Percentiles rank a stretch among this genome's conserved stretches.
Conservation (phyloP, 2,329 filamentous ascomycete genomes). For the Colletotrichum costaricense region DNA sequence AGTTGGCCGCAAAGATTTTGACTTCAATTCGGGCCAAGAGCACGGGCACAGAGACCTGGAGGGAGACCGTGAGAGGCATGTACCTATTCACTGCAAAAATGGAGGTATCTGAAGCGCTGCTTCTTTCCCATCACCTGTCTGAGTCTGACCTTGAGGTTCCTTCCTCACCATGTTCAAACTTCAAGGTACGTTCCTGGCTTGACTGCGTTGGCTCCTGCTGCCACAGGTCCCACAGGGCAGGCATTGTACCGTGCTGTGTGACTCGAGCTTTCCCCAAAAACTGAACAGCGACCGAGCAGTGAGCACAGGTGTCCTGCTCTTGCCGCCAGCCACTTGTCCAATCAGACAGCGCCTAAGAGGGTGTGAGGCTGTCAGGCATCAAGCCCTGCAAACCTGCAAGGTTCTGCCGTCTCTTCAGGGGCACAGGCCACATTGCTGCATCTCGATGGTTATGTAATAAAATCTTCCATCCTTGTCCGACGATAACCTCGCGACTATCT, state of each 20-base stretch:
- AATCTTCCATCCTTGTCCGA: too few species aligned
- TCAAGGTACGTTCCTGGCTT: background rate
- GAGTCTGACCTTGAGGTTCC: background rate
- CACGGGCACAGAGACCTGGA: too few species aligned
- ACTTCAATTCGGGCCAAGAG: background rate
- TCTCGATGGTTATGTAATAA: conserved; percentile 14
- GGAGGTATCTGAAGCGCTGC: background rate
- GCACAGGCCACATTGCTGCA: conserved; percentile 26
- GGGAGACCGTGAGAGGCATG: background rate
- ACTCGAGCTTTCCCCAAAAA: background rate
- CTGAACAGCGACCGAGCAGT: background rate
- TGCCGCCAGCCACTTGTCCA: conserved; percentile 27
- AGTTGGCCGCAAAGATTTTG: conserved; percentile 19
- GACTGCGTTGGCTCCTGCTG: background rate
- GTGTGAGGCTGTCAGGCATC: conserved; percentile 28
- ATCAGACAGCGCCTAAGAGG: background rate
- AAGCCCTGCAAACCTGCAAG: conserved; percentile 2
- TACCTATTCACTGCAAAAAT: too few species aligned
- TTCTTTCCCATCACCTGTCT: background rate
- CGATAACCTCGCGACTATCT: too few species aligned
- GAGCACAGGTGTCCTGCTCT: conserved; percentile 8
- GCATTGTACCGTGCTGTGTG: background rate
- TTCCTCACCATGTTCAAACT: background rate
- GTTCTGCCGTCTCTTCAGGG: conserved; percentile 9
- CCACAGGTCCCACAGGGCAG: background rate